Base-by-base conservation (phyloP, 164 flowering plant genomes). In the Houttuynia cordata region DNA sequence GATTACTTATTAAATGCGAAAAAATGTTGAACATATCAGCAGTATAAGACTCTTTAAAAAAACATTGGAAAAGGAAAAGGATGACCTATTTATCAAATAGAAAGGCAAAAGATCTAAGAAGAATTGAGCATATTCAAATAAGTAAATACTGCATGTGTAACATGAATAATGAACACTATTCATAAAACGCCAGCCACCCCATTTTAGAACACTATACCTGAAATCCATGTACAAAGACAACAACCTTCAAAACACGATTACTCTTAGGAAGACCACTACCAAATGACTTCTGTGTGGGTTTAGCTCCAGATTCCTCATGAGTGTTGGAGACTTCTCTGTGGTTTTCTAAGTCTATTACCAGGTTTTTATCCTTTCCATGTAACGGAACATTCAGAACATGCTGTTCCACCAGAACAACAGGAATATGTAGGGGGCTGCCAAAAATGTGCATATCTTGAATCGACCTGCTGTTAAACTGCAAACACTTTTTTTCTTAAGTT, bases 151-250 rank as follows among this genome's bases (percentile, higher is more conserved):
- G 6, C 37, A 30, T 30, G 37, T 30, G 37, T 30, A 30, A 30
- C 37, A 30, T 30, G 37, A 30, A 30, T 30, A 30, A 6, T 30
- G 6, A 30, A 30, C 37, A 30, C 37, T 6, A 30, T 30, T 30
- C 6, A 30, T 2, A 30, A 30, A 30, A 30, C 4, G 37, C 37
- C 37, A 30, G 6, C 49, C 17, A 45, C 13, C 12, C 17, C 14
- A 45, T 45, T 12, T 45, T 12, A n/a, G 17, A 45, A 13, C 10
- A 55, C 45, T 53, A 67, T 83, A 71, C 99, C 97, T 94, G 99
- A 75, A 94, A 94, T 22, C 99, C 99, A 76, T 94, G 99, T 62
- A 91, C 99, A 71, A 94, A 91, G 64, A 90, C 82, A 57, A 83
- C 96, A 69, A 81, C 73, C 74, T 78, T 88, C 71, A 94, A 73